These are phyloP conservation scores for Madurella mycetomatis DNA, from an alignment of 2,329 filamentous ascomycete species.

Conservation along the genomic window DNA sequence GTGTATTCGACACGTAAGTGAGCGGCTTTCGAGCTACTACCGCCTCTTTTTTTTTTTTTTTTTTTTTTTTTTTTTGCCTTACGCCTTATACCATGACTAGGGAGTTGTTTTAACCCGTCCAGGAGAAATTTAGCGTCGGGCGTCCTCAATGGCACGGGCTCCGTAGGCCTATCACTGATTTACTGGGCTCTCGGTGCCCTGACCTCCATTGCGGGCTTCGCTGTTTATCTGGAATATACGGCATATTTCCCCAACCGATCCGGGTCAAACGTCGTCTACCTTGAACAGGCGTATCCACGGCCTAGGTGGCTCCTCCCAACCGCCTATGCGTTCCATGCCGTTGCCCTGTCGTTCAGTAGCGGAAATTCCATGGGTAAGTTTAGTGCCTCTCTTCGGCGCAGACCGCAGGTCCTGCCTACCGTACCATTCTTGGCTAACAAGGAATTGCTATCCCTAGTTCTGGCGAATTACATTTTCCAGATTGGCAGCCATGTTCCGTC, in stretches of 20 bases:
- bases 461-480: slow-evolving; percentile 59
- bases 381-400: too few species aligned
- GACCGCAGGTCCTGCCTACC: not conserved
- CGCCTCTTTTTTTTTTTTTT: slow-evolving; percentile 24
- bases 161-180: slow-evolving; percentile 57
- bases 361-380: slow-evolving; percentile 54
- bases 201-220: slow-evolving; percentile 51
- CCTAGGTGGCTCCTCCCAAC: slow-evolving; percentile 62
- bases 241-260: slow-evolving; percentile 64
- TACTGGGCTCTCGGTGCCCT: slow-evolving; percentile 62
- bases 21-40: too few species aligned
- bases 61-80: slow-evolving; percentile 22
- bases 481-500: slow-evolving; percentile 48
- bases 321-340: slow-evolving; percentile 59
- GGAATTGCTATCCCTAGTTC: slow-evolving; percentile 35
- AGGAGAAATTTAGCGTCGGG: slow-evolving; percentile 42
- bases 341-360: slow-evolving; percentile 61
- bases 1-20: slow-evolving; percentile 56
- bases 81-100: not conserved
- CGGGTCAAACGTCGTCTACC: slow-evolving; percentile 62
- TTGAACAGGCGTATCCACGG: slow-evolving; percentile 63
- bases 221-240: slow-evolving; percentile 60
- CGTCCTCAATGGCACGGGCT: slow-evolving; percentile 57
- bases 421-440: not conserved
- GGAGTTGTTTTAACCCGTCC: not conserved